phyloP scores from a whole-genome alignment of 352 stramenopile species.

The Lagenidium sp. region DNA sequence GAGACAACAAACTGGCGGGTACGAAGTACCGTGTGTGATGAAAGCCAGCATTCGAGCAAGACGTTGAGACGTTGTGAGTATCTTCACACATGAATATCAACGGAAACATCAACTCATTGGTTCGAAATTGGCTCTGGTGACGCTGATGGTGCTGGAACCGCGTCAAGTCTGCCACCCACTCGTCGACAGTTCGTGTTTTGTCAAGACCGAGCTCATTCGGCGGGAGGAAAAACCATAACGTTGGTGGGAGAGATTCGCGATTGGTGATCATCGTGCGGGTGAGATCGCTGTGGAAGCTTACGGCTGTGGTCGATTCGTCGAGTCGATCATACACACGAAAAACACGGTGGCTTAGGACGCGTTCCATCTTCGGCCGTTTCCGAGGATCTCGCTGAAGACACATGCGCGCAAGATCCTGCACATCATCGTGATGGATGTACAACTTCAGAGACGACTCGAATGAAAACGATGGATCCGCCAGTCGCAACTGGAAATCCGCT shows the following conservation, averaged over 20 bases:
- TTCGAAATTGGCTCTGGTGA: not conserved
- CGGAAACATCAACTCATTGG: conserved; percentile 32
- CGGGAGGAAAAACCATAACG: conserved; percentile 55
- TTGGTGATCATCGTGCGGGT: conserved; percentile 11
- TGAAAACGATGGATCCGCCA: conserved; percentile 16
- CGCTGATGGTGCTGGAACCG: conserved; percentile 21
- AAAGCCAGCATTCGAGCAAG: conserved; percentile 8
- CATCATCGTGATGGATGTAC: conserved; percentile 33
- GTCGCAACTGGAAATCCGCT: conserved; percentile 22
- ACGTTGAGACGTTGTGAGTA: conserved; percentile 14
- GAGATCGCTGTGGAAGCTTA: conserved; percentile 9
- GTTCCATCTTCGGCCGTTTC: conserved; percentile 27
- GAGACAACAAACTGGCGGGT: conserved; percentile 33
- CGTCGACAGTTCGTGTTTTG: conserved; percentile 23
- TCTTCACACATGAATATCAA: conserved; percentile 59
- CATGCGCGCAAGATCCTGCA: conserved; percentile 27
- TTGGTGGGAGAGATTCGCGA: conserved; percentile 29
- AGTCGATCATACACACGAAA: conserved; percentile 22
- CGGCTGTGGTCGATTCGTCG: conserved; percentile 5
- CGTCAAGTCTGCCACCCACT: conserved; percentile 37
- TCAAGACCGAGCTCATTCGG: conserved; percentile 27
- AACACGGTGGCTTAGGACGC: conserved; percentile 25
- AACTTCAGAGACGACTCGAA: conserved; percentile 41
- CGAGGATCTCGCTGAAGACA: conserved; percentile 28
- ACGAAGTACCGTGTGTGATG: conserved; percentile 21